phyloP scores from a whole-genome alignment of 805 yeast species.

The Kuraishia piskuri region DNA sequence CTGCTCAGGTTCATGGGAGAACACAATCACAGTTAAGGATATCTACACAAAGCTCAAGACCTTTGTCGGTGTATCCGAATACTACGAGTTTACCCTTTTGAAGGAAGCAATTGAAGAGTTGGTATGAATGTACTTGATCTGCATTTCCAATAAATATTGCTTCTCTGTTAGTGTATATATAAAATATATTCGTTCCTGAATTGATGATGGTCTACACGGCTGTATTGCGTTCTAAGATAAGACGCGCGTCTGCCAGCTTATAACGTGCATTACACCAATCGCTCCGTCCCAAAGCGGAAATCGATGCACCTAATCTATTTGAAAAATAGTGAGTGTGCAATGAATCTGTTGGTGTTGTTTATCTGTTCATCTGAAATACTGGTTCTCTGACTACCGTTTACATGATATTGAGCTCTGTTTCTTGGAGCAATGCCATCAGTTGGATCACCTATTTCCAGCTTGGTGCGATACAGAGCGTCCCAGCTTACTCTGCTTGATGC shows the following conservation, averaged over 20 bases:
- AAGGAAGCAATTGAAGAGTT: conserved; percentile 21
- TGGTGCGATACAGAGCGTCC: background rate
- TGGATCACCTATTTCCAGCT: background rate
- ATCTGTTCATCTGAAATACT: background rate
- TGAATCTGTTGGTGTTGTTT: background rate
- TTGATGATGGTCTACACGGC: background rate
- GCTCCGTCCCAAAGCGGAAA: background rate
- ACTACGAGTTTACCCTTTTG: conserved; percentile 53
- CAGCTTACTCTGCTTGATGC: conserved; percentile 28
- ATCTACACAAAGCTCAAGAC: conserved; percentile 37
- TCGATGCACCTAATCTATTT: background rate
- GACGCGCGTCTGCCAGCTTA: background rate
- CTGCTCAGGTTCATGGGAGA: conserved; percentile 85
- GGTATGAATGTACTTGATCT: background rate
- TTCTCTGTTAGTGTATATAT: background rate
- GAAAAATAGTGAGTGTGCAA: too few species aligned
- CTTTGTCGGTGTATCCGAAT: conserved; percentile 50
- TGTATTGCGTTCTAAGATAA: background rate
- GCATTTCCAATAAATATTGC: background rate
- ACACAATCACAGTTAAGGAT: conserved; percentile 37
- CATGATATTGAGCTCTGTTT: background rate
- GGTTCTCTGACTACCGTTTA: too few species aligned
- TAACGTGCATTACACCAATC: background rate
- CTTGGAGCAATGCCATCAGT: background rate
- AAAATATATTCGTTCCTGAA: background rate